Evolutionary conservation across 345 rosid species (phyloP).

Genomic region (Cardamine chenopodiifolia): DNA sequence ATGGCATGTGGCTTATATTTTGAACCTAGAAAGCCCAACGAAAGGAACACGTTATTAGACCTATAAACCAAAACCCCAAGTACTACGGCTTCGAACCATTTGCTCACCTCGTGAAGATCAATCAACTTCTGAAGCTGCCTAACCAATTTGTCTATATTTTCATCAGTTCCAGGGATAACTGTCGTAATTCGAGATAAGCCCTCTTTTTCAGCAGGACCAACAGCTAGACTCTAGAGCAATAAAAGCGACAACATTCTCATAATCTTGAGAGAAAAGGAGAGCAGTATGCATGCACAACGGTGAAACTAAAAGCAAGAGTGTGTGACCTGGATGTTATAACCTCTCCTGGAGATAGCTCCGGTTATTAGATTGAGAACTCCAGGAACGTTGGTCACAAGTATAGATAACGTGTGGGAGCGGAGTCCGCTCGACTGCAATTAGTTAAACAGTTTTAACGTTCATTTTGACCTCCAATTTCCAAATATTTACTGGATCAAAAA

Average conservation of each 20-base stretch:
- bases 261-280: conserved; percentile 5
- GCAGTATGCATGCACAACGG: background rate
- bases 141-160: conserved; percentile 60
- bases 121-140: conserved; percentile 71
- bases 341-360: conserved; percentile 75
- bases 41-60: conserved; percentile 20
- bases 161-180: conserved; percentile 81
- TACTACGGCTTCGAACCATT: background rate
- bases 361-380: conserved; percentile 76
- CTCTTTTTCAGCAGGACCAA: conserved; percentile 67
- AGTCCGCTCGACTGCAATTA: conserved; percentile 59
- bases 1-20: conserved; percentile 69
- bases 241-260: conserved; percentile 6
- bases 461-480: conserved; percentile 7
- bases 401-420: conserved; percentile 65
- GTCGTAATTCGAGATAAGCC: conserved; percentile 75
- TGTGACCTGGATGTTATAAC: conserved; percentile 71
- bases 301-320: conserved; percentile 16
- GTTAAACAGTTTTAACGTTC: background rate
- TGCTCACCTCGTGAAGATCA: conserved; percentile 67
- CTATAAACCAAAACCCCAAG: background rate
- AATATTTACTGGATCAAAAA: background rate
- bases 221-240: conserved; percentile 66
- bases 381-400: conserved; percentile 62
- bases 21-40: conserved; percentile 43